A percentile compares a stretch with the other conserved stretches of the same genome.
These are phyloP conservation scores for Choanephora cucurbitarum DNA, from an alignment of 371 early-diverging fungal species.

Conservation along the genomic window DNA sequence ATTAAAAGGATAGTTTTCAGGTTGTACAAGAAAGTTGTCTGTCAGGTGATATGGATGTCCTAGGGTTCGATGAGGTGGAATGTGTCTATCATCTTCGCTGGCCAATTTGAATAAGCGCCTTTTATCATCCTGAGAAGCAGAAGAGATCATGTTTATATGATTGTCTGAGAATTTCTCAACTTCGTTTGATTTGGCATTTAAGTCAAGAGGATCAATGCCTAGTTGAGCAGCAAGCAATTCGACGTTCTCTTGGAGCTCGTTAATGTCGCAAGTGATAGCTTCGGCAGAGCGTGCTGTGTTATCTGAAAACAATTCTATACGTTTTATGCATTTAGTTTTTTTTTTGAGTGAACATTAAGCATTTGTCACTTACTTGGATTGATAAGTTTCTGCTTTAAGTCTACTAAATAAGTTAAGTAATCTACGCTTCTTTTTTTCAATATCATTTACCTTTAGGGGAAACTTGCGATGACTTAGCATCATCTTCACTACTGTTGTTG, in stretches of 20 bases:
- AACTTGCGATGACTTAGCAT: neutral
- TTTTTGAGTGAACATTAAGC: no score
- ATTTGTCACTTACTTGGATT: no score
- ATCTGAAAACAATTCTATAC: constrained; percentile 25
- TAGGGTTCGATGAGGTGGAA: neutral
- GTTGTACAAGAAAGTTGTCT: neutral
- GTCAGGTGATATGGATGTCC: neutral
- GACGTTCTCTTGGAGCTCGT: constrained; percentile 35
- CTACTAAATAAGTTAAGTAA: no score
- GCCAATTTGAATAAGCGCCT: constrained; percentile 1
- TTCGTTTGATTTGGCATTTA: constrained; percentile 17
- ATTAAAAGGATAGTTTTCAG: neutral
- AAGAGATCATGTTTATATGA: constrained; percentile 10
- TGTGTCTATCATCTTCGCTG: neutral
- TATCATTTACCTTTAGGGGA: no score
- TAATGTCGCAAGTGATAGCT: constrained; percentile 38
- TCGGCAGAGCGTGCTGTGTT: constrained; percentile 35
- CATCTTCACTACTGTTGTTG: constrained; percentile 17
- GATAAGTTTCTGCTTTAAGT: no score
- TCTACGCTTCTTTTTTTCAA: no score
- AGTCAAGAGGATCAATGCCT: constrained; percentile 32
- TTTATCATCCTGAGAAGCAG: constrained; percentile 5
- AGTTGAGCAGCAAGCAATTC: constrained; percentile 37
- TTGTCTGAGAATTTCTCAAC: constrained; percentile 22
- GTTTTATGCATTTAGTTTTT: no score